These are phyloP conservation scores for Herpetospermum pedunculosum DNA, from an alignment of 306 rosid genomes.

Conservation along the genomic window DNA sequence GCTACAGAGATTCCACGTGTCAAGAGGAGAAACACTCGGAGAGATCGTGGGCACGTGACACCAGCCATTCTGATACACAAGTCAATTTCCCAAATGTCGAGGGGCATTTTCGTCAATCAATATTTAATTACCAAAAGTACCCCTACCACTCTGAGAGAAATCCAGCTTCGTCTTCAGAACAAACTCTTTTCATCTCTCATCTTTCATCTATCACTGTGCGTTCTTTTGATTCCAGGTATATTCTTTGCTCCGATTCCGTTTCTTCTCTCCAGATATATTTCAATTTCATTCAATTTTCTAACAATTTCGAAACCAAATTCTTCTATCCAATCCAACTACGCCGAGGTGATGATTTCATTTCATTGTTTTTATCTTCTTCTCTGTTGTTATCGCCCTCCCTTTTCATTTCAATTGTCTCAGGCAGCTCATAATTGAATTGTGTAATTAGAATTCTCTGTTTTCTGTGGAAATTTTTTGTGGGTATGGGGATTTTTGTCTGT, in stretches of 20 bases:
- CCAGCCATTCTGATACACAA: background rate
- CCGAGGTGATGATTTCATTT: background rate
- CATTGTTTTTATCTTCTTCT: background rate
- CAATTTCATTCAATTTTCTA: slow-evolving; percentile 15
- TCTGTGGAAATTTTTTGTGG: background rate
- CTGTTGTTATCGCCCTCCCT: background rate
- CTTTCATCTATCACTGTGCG: background rate
- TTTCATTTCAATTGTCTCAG: background rate
- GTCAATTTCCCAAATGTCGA: background rate
- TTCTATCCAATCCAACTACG: background rate
- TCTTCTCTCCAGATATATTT: slow-evolving; percentile 10
- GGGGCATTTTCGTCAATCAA: slow-evolving; percentile 18
- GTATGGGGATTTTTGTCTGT: background rate
- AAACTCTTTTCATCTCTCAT: background rate
- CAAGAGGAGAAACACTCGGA: background rate
- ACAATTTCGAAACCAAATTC: background rate
- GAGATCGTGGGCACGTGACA: slow-evolving; percentile 14
- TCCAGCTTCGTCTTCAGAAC: background rate
- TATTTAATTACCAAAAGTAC: slow-evolving; percentile 15
- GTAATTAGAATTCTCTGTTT: background rate
- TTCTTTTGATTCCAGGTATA: slow-evolving; percentile 26
- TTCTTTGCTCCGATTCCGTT: slow-evolving; percentile 41
- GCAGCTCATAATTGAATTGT: background rate
- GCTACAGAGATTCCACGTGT: slow-evolving; percentile 17
- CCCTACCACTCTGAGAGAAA: slow-evolving; percentile 8